A percentile compares a stretch with the other conserved stretches of the same genome.
phyloP scores from a whole-genome alignment of 169 alveolate genomes.

The Cytauxzoon felis region DNA sequence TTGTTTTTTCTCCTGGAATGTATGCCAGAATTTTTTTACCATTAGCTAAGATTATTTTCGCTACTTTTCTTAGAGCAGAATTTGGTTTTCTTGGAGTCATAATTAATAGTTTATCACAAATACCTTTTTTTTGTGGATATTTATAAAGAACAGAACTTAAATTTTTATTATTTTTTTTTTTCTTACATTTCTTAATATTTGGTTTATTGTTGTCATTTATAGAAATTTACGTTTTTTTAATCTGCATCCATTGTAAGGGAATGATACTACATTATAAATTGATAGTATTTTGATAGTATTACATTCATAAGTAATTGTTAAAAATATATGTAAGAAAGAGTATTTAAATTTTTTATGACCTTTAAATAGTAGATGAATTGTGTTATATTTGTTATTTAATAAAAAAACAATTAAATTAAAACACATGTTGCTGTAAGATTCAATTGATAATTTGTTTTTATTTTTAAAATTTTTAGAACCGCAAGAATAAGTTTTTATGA shows the following conservation, averaged over 20 bases:
- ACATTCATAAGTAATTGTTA: neutral
- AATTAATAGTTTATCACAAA: neutral
- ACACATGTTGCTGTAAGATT: neutral
- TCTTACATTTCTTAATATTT: neutral
- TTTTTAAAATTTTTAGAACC: slow-evolving; percentile 11
- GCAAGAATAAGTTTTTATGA: slow-evolving; percentile 12
- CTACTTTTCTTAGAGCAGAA: slow-evolving; percentile 47
- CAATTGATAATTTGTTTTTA: slow-evolving; percentile 5
- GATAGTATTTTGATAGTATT: neutral
- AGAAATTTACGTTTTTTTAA: slow-evolving; percentile 7
- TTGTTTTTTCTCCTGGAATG: slow-evolving; percentile 56
- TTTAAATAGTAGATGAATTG: slow-evolving; percentile 1
- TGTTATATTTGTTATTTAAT: neutral
- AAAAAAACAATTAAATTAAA: slow-evolving; percentile 8
- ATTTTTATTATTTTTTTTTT: slow-evolving; percentile 5
- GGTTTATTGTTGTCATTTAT: slow-evolving; percentile 18
- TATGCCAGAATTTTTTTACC: slow-evolving; percentile 48
- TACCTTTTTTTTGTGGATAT: slow-evolving; percentile 21
- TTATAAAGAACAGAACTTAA: neutral
- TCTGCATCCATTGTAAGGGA: slow-evolving; percentile 10
- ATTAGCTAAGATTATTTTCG: slow-evolving; percentile 33
- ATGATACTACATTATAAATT: neutral
- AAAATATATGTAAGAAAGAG: neutral
- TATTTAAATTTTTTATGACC: neutral
- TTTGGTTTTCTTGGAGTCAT: slow-evolving; percentile 10